Base-by-base conservation (phyloP, 805 yeast genomes). In the Lachancea cidri region DNA sequence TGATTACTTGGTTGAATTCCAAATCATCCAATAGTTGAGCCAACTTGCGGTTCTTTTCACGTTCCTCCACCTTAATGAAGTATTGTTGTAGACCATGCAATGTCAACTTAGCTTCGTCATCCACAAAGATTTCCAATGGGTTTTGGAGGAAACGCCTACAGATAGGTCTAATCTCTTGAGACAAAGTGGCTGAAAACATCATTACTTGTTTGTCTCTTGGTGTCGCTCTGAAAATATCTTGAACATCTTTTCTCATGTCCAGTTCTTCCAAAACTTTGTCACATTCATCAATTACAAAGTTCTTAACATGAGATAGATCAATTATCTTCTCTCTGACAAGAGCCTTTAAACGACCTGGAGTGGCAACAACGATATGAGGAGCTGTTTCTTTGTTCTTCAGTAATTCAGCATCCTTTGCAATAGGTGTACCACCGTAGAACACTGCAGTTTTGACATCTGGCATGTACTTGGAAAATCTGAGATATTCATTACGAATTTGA, bases 121-220 rank as follows among this genome's bases (percentile, higher is more conserved):
- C 98, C 49, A 91, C 98, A 62, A 84, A 91, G 54, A 91, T 87
- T 73, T 91, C 98, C 66, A 93, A 77, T 52, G 98, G 98, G 58
- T 86, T 88, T 71, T 91, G 96, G 89, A 93, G 86, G 73, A 93
- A 91, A 72, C 91, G 88, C 74, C 89, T 91, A 75, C 97, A 91
- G 45, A 93, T 81, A 48, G 96, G 96, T 68, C 96, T 85, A 60
- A 91, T 87, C 63, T 91, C 98, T 63, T 79, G 86, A 36, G 95
- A 81, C 57, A 91, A 76, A 42, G 98, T 91, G 52, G 98, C 98
- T 46, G 96, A 85, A 69, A 91, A 91, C 96, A 91, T 91, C 98
- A 93, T 89, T 43, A 93, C 98, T 73, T 91, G 98, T 71, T 91
- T 91, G 66, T 91, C 96, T 70, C 86, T 95, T 52, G 98, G 98